Percentiles rank a stretch among this genome's conserved stretches.
Conservation (phyloP, 345 rosid genomes). For the Draba incana region DNA sequence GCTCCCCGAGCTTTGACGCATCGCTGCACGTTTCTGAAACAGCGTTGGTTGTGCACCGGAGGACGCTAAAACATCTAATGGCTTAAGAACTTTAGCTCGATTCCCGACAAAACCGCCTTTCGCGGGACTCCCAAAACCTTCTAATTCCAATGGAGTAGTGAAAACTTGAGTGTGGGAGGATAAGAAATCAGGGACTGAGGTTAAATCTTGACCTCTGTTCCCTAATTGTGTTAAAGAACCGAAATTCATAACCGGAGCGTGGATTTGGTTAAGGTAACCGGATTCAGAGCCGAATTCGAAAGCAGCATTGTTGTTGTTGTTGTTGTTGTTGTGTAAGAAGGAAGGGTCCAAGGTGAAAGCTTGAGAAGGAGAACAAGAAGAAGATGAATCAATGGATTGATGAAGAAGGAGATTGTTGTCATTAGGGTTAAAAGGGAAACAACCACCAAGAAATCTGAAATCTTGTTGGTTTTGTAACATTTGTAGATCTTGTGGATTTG, state of each 20-base stretch:
- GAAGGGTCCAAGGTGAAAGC: slow-evolving; percentile 55
- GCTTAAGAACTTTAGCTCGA: slow-evolving; percentile 53
- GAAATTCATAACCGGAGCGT: slow-evolving; percentile 50
- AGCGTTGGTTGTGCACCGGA: slow-evolving; percentile 67
- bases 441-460: slow-evolving; percentile 50
- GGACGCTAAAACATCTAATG: slow-evolving; percentile 63
- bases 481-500: slow-evolving; percentile 52
- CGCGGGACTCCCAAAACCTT: slow-evolving; percentile 56
- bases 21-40: slow-evolving; percentile 81
- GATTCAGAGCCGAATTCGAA: slow-evolving; percentile 64
- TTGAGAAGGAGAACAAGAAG: slow-evolving; percentile 72
- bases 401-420: slow-evolving; percentile 51
- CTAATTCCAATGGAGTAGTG: slow-evolving; percentile 45
- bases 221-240: slow-evolving; percentile 46
- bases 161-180: slow-evolving; percentile 36
- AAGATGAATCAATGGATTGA: slow-evolving; percentile 62
- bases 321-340: too few species aligned
- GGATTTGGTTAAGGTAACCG: slow-evolving; percentile 50
- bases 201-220: slow-evolving; percentile 43
- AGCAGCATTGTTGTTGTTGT: slow-evolving; percentile 40
- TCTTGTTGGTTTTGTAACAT: slow-evolving; percentile 49
- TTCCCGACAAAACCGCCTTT: slow-evolving; percentile 42
- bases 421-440: slow-evolving; percentile 45
- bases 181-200: slow-evolving; percentile 52
- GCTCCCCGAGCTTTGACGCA: slow-evolving; percentile 54